phyloP scores from a whole-genome alignment of 306 rosid species.

The Cucurbita ficifolia region DNA sequence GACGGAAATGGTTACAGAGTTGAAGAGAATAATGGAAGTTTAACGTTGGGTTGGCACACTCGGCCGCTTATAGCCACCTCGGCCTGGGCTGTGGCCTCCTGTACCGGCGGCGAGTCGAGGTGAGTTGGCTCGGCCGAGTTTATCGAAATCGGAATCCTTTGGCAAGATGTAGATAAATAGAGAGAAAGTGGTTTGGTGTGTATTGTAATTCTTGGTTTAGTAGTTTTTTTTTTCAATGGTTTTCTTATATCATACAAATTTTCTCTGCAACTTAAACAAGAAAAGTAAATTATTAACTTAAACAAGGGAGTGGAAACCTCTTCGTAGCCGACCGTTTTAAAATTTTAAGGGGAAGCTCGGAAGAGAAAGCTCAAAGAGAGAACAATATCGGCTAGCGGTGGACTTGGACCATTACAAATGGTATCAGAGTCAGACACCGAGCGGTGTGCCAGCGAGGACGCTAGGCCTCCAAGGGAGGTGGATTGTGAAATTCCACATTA shows the following conservation, averaged over 20 bases:
- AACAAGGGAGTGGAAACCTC: too few relatives aligned
- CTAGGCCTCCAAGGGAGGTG: too few relatives aligned
- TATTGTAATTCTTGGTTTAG: not conserved
- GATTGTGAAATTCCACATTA: too few relatives aligned
- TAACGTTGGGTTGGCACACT: slow-evolving; percentile 84
- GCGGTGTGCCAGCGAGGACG: too few relatives aligned
- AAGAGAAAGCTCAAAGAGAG: too few relatives aligned
- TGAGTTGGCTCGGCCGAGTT: slow-evolving; percentile 22
- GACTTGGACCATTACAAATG: too few relatives aligned
- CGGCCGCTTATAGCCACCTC: slow-evolving; percentile 78
- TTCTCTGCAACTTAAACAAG: too few relatives aligned
- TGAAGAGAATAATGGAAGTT: slow-evolving; percentile 62
- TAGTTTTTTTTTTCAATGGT: not conserved
- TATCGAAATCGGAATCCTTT: not conserved
- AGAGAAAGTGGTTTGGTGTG: slow-evolving; percentile 5
- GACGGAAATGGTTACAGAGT: slow-evolving; percentile 66
- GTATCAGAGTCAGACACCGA: too few relatives aligned
- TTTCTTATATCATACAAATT: not conserved
- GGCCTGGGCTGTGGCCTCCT: slow-evolving; percentile 45
- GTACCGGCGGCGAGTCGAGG: not conserved
- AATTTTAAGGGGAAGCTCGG: too few relatives aligned
- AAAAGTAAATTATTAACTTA: too few relatives aligned
- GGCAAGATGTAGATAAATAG: slow-evolving; percentile 3
- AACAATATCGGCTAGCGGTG: too few relatives aligned
- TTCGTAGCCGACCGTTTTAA: too few relatives aligned